Evolutionary conservation across 1,284 basidiomycete species (phyloP).

Genomic region (Rhodofomes roseus): DNA sequence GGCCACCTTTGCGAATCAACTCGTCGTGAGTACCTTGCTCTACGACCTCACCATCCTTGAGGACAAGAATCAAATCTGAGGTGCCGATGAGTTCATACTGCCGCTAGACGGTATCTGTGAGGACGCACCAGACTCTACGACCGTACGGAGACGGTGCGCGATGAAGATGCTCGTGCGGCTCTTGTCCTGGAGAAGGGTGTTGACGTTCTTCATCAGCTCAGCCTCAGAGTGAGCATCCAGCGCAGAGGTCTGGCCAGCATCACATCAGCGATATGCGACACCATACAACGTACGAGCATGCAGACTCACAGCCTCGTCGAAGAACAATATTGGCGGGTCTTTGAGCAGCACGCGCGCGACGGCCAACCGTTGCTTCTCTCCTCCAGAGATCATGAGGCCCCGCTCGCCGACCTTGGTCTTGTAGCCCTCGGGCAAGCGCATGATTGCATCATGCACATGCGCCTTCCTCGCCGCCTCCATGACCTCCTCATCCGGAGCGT

Average conservation of each 20-base stretch:
- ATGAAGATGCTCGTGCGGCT: slow-evolving; percentile 93
- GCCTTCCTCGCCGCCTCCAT: slow-evolving; percentile 80
- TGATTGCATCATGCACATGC: slow-evolving; percentile 82
- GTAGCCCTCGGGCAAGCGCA: slow-evolving; percentile 83
- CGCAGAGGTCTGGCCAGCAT: slow-evolving; percentile 73
- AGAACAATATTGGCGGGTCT: slow-evolving; percentile 93
- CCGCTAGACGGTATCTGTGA: slow-evolving; percentile 13
- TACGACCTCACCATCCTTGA: slow-evolving; percentile 80
- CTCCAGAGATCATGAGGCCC: slow-evolving; percentile 96
- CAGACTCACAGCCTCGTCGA: slow-evolving; percentile 88
- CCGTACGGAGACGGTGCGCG: slow-evolving; percentile 87
- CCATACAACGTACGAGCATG: too few relatives aligned
- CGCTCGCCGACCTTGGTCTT: slow-evolving; percentile 92
- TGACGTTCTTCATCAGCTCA: slow-evolving; percentile 94
- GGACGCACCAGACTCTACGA: slow-evolving; percentile 78
- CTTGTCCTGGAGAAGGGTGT: slow-evolving; percentile 72
- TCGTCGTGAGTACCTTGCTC: slow-evolving; percentile 94
- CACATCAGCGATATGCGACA: neutral
- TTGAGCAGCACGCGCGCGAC: slow-evolving; percentile 92
- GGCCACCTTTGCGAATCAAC: slow-evolving; percentile 64
- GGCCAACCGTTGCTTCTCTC: slow-evolving; percentile 95
- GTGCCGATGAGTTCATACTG: too few relatives aligned
- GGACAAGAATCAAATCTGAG: slow-evolving; percentile 84
- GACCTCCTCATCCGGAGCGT: slow-evolving; percentile 89
- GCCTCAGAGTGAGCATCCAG: slow-evolving; percentile 93